A percentile compares a stretch with the other conserved stretches of the same genome.
These are phyloP conservation scores for Verticillium isaacii DNA, from an alignment of 2,329 filamentous ascomycete species.

Conservation along the genomic window DNA sequence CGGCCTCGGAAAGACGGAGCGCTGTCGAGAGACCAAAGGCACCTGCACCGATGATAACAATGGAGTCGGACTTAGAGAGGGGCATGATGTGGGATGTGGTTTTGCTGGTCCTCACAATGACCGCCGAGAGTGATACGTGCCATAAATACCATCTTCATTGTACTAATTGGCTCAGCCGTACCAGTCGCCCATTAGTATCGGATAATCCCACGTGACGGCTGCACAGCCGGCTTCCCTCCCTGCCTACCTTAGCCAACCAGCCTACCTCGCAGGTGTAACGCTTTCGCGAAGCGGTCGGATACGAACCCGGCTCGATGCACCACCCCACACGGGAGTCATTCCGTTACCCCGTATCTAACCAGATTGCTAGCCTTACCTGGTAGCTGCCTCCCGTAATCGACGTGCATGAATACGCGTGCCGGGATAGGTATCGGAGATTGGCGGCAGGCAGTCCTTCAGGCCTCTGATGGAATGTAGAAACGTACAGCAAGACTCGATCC, in stretches of 20 bases:
- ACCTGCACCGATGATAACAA: conserved; percentile 39
- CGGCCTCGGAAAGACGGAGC: conserved; percentile 35
- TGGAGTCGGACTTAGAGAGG: conserved; percentile 3
- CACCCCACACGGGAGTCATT: neutral
- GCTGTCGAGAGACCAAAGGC: conserved; percentile 47
- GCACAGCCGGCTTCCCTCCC: neutral
- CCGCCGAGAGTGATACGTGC: neutral
- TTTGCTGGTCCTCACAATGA: neutral
- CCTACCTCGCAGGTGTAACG: neutral
- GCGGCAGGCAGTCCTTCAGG: neutral
- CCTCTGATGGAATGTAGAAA: too few species aligned
- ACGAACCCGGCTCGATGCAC: neutral
- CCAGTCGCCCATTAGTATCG: neutral
- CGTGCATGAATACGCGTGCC: neutral
- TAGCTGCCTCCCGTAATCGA: neutral
- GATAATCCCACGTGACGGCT: neutral
- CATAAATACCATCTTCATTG: neutral
- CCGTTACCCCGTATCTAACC: neutral
- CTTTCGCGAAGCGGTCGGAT: neutral
- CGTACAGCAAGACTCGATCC: too few species aligned
- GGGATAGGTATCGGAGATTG: neutral
- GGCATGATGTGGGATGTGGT: neutral
- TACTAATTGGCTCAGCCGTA: neutral
- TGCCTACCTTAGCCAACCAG: neutral
- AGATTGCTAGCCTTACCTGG: neutral